Evolutionary conservation across 371 early-diverging fungal genomes (phyloP), one percentile per base, ranked within the genome.

Genomic region (Mucor velutinosus): DNA sequence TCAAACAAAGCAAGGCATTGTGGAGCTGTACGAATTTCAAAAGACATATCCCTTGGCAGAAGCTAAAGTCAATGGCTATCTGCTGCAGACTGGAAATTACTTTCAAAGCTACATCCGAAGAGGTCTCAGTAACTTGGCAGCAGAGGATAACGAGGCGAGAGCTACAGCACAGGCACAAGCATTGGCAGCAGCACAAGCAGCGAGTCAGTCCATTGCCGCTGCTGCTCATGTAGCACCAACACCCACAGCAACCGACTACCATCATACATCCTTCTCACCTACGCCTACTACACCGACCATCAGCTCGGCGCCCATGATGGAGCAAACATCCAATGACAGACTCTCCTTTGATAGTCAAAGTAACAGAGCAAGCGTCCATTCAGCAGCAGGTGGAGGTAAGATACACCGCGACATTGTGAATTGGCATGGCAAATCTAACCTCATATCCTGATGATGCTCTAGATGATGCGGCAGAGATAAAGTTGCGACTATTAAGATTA

Each of bases 41-140:
- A 89, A 90, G 75, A 75, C 78, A 64, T 86, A 93, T 70, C 89
- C 87, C 19, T 68, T 79, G 12, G 86, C 91, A 60, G 86, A 90
- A 73, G 65, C 75, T 49, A 83, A 82, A 60, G 87, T 94, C 8
- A 86, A 87, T 71, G 81, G 79, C 1, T 84, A 87, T 58, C 70
- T 93, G 19, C 72, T 84, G 23, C 82, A 85, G 58, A 89, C 90
- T 0, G 91, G 92, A 3, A 80, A 78, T 0, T 92, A 89, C 65
- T 94, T 94, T 72, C 90, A 91, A 74, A 87, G 89, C 32, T 94
- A 94, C 66, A 94, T 94, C 57, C 81, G 88, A 23, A 81, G 94
- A 27, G 87, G 86, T 7, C 72, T 89, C 21, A 82, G 82, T 35
- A 89, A 89, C 62, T 67, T 89, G 49, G 88, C 86, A 10, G 84